Evolutionary conservation across 1,284 basidiomycete genomes (phyloP).

Genomic region (Fomitopsis pinicola): DNA sequence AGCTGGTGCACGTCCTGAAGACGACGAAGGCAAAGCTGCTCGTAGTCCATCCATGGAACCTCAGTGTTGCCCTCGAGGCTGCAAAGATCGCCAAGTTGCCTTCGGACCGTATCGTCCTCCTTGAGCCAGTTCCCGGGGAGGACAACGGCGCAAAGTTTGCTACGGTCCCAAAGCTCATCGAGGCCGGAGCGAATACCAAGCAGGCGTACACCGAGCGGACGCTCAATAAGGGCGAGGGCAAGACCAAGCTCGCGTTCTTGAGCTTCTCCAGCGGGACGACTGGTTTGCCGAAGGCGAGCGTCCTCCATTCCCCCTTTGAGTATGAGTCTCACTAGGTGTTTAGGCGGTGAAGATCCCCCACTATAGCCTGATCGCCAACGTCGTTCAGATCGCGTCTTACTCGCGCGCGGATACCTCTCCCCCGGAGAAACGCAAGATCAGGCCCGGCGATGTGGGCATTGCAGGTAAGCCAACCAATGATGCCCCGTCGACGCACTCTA

Average conservation of each 20-base stretch:
- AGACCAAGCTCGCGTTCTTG: constrained; percentile 65
- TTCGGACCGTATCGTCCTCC: constrained; percentile 46
- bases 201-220: constrained; percentile 41
- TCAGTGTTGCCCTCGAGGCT: constrained; percentile 46
- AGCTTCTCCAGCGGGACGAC: constrained; percentile 81
- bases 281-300: constrained; percentile 68
- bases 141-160: neutral
- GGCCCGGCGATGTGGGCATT: constrained; percentile 52
- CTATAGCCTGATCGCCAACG: constrained; percentile 61
- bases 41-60: constrained; percentile 48
- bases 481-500: neutral
- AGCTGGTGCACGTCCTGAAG: constrained; percentile 57
- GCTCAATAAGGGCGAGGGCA: constrained; percentile 58
- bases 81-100: constrained; percentile 45
- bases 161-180: constrained; percentile 49
- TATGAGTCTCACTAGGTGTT: neutral
- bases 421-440: constrained; percentile 33
- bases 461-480: constrained; percentile 34
- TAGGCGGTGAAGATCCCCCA: constrained; percentile 73
- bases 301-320: neutral
- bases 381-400: constrained; percentile 56
- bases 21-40: constrained; percentile 51
- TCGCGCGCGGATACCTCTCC: constrained; percentile 41
- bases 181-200: constrained; percentile 40
- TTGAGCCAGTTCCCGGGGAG: constrained; percentile 27